A percentile compares a stretch with the other conserved stretches of the same genome.
These are phyloP conservation scores for Elsinoe australis DNA, from an alignment of 2,329 filamentous ascomycete genomes.

Conservation along the genomic window DNA sequence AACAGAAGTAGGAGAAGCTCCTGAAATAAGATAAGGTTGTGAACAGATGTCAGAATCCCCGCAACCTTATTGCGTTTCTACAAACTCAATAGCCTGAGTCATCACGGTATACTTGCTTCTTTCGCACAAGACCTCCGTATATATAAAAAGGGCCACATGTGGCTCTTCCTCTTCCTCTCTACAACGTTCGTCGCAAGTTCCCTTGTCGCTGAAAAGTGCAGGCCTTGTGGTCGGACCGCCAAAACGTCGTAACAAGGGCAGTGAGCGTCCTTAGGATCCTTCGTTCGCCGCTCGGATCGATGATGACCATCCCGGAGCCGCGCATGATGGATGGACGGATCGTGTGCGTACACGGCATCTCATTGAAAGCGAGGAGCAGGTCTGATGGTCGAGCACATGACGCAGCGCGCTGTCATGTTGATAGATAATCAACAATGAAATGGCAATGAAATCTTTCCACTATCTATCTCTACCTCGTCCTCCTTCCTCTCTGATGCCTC, in stretches of 20 bases:
- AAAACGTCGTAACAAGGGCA: not conserved
- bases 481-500: not conserved
- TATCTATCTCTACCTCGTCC: not conserved
- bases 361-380: not conserved
- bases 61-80: no score
- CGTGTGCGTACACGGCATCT: not conserved
- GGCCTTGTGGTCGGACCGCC: no score
- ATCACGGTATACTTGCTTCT: no score
- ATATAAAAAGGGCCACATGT: not conserved
- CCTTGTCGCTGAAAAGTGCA: not conserved
- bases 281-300: not conserved
- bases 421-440: no score
- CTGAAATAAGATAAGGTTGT: no score
- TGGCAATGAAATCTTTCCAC: not conserved
- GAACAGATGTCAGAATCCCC: no score
- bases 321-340: not conserved
- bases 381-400: conserved; percentile 1
- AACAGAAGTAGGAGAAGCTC: no score
- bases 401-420: no score
- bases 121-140: not conserved
- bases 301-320: not conserved
- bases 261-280: not conserved
- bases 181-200: no score
- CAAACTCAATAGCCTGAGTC: no score
- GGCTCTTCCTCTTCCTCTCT: not conserved